These are phyloP conservation scores for Cenchrus fungigraminus DNA, from an alignment of 176 grass and related monocot genomes.

Conservation along the genomic window DNA sequence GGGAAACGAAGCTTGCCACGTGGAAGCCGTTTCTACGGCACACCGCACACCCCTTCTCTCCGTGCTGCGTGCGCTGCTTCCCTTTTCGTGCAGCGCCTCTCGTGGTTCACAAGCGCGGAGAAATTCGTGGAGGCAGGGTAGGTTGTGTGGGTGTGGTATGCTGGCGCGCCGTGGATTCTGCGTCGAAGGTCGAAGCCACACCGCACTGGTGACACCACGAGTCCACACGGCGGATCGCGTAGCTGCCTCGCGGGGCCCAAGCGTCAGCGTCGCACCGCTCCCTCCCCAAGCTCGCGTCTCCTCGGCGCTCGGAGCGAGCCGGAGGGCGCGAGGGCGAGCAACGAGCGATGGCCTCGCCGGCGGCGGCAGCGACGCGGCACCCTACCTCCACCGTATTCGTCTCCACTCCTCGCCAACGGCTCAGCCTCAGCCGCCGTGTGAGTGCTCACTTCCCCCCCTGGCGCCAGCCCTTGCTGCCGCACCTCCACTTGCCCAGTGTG, in stretches of 20 bases:
- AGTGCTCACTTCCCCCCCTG: conserved; percentile 18
- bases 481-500: neutral
- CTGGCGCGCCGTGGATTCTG: no score
- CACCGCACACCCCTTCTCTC: neutral
- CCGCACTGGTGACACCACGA: no score
- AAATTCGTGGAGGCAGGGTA: no score
- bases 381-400: conserved; percentile 30
- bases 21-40: conserved; percentile 12
- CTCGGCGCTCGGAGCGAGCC: neutral
- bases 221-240: neutral
- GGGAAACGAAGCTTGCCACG: conserved; percentile 8
- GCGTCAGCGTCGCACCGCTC: conserved; percentile 28
- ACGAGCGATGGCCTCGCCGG: conserved; percentile 44
- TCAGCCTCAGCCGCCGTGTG: conserved; percentile 28
- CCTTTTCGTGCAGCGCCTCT: neutral
- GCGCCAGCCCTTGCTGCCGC: neutral
- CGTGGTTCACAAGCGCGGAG: neutral
- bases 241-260: conserved; percentile 1
- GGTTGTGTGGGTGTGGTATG: no score
- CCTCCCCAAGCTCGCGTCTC: neutral
- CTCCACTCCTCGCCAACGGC: conserved; percentile 2
- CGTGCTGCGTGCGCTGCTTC: neutral
- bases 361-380: conserved; percentile 29
- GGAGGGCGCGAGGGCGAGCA: neutral
- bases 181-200: no score